These are phyloP conservation scores for Luzula sylvatica DNA, from an alignment of 176 grass and related monocot genomes.

Conservation along the genomic window DNA sequence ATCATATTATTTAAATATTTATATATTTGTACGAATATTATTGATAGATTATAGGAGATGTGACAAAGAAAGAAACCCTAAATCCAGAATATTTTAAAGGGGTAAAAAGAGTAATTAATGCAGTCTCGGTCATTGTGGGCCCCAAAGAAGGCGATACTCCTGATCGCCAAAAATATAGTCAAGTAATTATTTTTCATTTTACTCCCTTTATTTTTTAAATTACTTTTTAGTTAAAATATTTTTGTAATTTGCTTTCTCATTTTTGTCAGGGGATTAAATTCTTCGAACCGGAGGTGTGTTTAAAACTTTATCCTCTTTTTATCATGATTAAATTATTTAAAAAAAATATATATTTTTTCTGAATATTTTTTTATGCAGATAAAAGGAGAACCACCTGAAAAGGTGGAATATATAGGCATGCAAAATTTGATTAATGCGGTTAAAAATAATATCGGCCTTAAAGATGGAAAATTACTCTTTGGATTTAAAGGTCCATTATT, in stretches of 20 bases:
- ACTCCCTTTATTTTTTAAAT: constrained; percentile 10
- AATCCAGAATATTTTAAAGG: constrained; percentile 75
- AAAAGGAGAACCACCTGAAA: constrained; percentile 90
- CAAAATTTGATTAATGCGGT: constrained; percentile 75
- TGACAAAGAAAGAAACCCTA: constrained; percentile 67
- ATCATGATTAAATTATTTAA: background rate
- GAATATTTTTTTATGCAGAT: constrained; percentile 58
- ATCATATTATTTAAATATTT: background rate
- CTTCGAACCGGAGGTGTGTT: constrained; percentile 85
- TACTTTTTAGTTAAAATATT: background rate
- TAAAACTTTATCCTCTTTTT: constrained; percentile 10
- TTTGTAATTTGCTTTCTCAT: constrained; percentile 8
- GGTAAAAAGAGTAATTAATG: constrained; percentile 65
- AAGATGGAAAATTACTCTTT: constrained; percentile 80
- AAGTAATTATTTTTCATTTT: constrained; percentile 38
- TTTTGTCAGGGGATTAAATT: constrained; percentile 89
- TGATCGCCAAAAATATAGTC: constrained; percentile 83
- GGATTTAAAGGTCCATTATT: constrained; percentile 53
- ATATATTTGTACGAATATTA: background rate
- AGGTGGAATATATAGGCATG: constrained; percentile 85
- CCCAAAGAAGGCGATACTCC: constrained; percentile 99
- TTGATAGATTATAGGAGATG: constrained; percentile 69
- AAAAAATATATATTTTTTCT: constrained; percentile 14
- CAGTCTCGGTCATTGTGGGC: constrained; percentile 86
- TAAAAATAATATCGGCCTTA: constrained; percentile 47